Percentiles rank a stretch among this genome's conserved stretches.
Conservation (phyloP, 2,329 filamentous ascomycete species). For the Sporothrix inflata region DNA sequence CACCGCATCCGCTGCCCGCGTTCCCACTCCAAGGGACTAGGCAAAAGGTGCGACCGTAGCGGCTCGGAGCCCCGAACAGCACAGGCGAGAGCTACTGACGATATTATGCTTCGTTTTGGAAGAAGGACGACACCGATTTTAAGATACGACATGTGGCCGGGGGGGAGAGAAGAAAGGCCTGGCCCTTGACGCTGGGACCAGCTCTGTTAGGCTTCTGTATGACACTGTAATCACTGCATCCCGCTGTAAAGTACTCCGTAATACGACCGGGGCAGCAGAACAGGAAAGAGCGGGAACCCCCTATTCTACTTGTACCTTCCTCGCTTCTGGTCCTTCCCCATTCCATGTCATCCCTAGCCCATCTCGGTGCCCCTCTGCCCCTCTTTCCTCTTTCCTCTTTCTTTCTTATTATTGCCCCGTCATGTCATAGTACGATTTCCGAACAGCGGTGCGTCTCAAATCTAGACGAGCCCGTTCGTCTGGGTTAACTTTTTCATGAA, state of each 20-base stretch:
- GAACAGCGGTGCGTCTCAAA: slow-evolving; percentile 15
- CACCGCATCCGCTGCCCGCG: not conserved
- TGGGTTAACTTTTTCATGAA: not conserved
- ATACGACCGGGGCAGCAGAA: not conserved
- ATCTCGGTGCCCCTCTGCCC: not conserved
- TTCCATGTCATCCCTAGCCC: not conserved
- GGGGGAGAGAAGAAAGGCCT: too few species aligned
- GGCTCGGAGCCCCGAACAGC: not conserved
- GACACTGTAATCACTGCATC: not conserved
- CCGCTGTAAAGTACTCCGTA: not conserved
- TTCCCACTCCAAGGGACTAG: not conserved
- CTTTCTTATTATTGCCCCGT: not conserved
- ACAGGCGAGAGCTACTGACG: not conserved
- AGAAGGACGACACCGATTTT: too few species aligned
- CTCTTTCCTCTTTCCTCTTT: not conserved
- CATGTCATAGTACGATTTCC: not conserved
- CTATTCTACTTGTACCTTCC: not conserved
- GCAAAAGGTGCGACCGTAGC: slow-evolving; percentile 3
- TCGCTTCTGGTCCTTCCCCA: not conserved
- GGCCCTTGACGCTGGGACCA: not conserved
- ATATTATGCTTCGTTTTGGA: too few species aligned
- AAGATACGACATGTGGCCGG: not conserved
- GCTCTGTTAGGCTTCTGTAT: not conserved
- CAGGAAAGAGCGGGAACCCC: not conserved
- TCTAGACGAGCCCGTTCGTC: not conserved